Evolutionary conservation across 208 protist genomes (phyloP).

Genomic region (Acanthamoeba lenticulata): DNA sequence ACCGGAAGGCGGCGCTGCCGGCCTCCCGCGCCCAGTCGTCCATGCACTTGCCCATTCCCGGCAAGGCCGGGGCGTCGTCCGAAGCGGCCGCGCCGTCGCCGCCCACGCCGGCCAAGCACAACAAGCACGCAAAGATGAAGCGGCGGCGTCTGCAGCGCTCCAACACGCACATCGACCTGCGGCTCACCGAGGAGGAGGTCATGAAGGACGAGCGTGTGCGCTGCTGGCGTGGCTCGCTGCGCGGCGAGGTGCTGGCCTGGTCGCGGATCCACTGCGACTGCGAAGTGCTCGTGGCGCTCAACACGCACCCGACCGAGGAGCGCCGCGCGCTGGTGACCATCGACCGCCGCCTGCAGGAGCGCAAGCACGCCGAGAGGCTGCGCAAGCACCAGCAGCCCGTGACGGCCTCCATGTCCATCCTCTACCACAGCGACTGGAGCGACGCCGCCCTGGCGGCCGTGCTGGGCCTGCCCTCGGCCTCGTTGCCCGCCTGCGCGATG

Average conservation of each 20-base stretch:
- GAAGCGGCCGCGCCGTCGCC: background rate
- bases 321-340: conserved; percentile 37
- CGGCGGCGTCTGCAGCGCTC: background rate
- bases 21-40: background rate
- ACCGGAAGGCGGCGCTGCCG: background rate
- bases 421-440: conserved; percentile 48
- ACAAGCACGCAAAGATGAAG: background rate
- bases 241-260: conserved; percentile 12
- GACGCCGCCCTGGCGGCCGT: background rate
- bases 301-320: conserved; percentile 2
- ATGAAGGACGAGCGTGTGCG: background rate
- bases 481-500: background rate
- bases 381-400: background rate
- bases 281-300: conserved; percentile 27
- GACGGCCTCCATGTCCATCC: background rate
- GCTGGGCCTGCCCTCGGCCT: background rate
- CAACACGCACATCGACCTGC: background rate
- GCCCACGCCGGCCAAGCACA: background rate
- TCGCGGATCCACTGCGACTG: conserved; percentile 32
- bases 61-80: no score
- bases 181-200: background rate
- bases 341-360: background rate
- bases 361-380: background rate
- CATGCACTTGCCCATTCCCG: background rate
- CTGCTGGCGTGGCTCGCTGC: background rate